Conservation (phyloP, 139 green algal species). For the Chlorella sp. region DNA sequence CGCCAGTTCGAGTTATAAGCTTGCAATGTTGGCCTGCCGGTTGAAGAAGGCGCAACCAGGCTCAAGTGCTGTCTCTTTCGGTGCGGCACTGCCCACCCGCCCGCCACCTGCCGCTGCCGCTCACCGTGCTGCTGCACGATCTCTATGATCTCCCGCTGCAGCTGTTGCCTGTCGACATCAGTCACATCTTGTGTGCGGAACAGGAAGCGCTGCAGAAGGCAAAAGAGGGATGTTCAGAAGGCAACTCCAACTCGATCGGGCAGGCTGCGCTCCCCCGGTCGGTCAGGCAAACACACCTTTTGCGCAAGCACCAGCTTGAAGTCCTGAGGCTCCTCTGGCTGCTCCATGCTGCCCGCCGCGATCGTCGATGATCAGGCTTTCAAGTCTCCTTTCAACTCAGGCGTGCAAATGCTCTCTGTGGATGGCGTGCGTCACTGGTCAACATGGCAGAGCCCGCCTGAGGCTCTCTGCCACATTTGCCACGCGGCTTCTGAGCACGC, state of each 20-base stretch:
- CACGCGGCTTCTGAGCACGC: no score
- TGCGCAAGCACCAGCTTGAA: slow-evolving; percentile 66
- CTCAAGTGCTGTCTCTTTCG: background rate
- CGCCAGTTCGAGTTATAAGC: no score
- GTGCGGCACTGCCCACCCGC: background rate
- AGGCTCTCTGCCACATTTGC: no score
- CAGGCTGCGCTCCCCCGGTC: background rate
- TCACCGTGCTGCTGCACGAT: slow-evolving; percentile 55
- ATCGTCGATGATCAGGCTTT: no score
- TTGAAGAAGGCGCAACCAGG: background rate
- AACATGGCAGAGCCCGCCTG: no score
- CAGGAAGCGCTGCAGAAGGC: slow-evolving; percentile 66
- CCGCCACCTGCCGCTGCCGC: slow-evolving; percentile 1
- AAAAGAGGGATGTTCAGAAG: background rate
- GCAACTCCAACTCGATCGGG: background rate
- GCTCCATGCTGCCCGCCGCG: background rate
- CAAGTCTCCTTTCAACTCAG: no score
- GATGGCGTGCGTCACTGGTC: no score
- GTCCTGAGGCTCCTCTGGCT: slow-evolving; percentile 51
- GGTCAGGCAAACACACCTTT: slow-evolving; percentile 47
- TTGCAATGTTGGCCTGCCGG: no score
- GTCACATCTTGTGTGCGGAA: slow-evolving; percentile 50
- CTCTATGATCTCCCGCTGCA: slow-evolving; percentile 63
- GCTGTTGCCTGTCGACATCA: slow-evolving; percentile 49
- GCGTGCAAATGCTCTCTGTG: no score